These are phyloP conservation scores for Hericium rajendrae DNA, from an alignment of 768 basidiomycete genomes.

Conservation along the genomic window DNA sequence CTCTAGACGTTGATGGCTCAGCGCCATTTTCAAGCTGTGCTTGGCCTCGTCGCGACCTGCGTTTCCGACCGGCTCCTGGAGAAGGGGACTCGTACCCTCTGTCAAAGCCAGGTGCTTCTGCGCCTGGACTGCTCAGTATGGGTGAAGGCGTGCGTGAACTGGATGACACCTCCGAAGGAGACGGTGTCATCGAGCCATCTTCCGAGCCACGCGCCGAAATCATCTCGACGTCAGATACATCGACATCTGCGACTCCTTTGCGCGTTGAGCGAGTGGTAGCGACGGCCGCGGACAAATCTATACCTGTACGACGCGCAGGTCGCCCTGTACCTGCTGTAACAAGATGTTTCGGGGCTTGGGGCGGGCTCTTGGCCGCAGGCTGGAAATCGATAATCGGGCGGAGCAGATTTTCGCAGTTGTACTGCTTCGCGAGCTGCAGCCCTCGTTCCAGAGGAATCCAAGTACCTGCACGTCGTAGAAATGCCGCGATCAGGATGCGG, in stretches of 20 bases:
- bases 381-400: constrained; percentile 93
- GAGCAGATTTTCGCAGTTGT: constrained; percentile 79
- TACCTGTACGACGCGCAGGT: constrained; percentile 22
- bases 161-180: constrained; percentile 75
- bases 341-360: constrained; percentile 92
- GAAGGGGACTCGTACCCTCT: constrained; percentile 28
- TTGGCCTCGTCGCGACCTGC: constrained; percentile 37
- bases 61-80: constrained; percentile 29
- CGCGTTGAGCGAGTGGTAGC: constrained; percentile 55
- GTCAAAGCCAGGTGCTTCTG: constrained; percentile 30
- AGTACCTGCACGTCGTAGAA: constrained; percentile 52
- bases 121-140: constrained; percentile 49
- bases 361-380: constrained; percentile 83
- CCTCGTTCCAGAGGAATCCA: constrained; percentile 97
- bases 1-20: constrained; percentile 23
- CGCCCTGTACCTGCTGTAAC: constrained; percentile 58
- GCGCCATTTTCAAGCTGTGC: constrained; percentile 27
- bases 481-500: neutral
- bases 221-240: constrained; percentile 51
- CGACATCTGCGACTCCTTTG: constrained; percentile 37
- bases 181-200: constrained; percentile 85
- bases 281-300: constrained; percentile 13
- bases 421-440: constrained; percentile 77
- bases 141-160: constrained; percentile 94
- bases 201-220: constrained; percentile 70